Percentiles rank a stretch among this genome's conserved stretches.
Conservation (phyloP, 2,329 filamentous ascomycete species). For the Cladophialophora psammophila region DNA sequence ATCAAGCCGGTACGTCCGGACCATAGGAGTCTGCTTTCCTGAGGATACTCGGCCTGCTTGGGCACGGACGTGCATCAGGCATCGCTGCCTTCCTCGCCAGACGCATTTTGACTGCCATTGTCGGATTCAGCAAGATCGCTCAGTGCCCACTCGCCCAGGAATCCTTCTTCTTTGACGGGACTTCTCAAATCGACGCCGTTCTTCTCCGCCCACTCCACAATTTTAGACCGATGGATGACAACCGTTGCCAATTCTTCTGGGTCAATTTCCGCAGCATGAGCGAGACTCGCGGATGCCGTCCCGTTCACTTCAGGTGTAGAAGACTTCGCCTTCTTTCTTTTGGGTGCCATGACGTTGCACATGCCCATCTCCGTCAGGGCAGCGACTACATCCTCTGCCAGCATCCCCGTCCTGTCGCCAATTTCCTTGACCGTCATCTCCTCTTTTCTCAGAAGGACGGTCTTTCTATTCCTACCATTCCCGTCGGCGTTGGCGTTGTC, state of each 20-base stretch:
- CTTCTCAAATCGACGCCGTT: slow-evolving; percentile 69
- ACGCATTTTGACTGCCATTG: slow-evolving; percentile 20
- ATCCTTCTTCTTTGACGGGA: slow-evolving; percentile 76
- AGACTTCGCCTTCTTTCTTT: slow-evolving; percentile 59
- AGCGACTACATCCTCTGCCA: slow-evolving; percentile 79
- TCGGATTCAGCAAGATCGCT: slow-evolving; percentile 39
- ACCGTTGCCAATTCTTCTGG: slow-evolving; percentile 45
- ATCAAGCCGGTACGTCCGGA: background rate
- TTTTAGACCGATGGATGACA: slow-evolving; percentile 63
- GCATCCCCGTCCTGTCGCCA: slow-evolving; percentile 81
- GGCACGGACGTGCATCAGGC: background rate
- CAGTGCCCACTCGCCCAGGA: slow-evolving; percentile 70
- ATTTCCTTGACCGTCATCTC: slow-evolving; percentile 73
- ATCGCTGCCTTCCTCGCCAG: slow-evolving; percentile 18
- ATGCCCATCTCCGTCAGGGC: slow-evolving; percentile 83
- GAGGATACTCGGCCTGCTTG: background rate
- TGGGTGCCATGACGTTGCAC: slow-evolving; percentile 56
- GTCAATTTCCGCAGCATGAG: slow-evolving; percentile 33
- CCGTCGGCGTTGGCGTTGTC: slow-evolving; percentile 53
- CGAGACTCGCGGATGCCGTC: slow-evolving; percentile 41
- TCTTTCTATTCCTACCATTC: slow-evolving; percentile 38
- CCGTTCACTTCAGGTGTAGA: slow-evolving; percentile 45
- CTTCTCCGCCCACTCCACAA: slow-evolving; percentile 71
- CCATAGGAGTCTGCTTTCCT: background rate
- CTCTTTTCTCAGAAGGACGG: slow-evolving; percentile 45